Evolutionary conservation across 306 rosid species (phyloP).

Genomic region (Cicer judaicum): DNA sequence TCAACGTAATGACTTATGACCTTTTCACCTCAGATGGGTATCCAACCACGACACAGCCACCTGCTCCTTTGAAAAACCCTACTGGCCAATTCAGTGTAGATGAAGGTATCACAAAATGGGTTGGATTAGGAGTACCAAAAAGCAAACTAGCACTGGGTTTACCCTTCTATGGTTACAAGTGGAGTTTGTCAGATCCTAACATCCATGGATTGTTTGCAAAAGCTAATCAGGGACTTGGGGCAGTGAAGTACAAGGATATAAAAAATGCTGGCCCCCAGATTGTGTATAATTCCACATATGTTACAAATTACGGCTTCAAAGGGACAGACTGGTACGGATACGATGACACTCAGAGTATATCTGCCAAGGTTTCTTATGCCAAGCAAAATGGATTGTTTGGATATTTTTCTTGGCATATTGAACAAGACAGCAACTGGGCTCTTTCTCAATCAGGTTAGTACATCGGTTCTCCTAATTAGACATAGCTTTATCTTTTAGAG

Average conservation of each 20-base stretch:
- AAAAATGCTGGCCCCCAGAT: conserved; percentile 12
- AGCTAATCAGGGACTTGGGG: conserved; percentile 43
- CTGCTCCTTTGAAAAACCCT: conserved; percentile 38
- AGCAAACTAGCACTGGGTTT: conserved; percentile 39
- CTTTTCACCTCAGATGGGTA: conserved; percentile 13
- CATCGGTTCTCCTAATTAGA: not conserved
- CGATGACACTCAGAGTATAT: conserved; percentile 51
- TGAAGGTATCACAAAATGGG: conserved; percentile 37
- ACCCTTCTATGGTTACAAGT: conserved; percentile 56
- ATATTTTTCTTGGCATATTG: conserved; percentile 49
- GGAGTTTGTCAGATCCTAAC: conserved; percentile 48
- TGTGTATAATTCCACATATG: conserved; percentile 45
- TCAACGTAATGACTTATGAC: conserved; percentile 47
- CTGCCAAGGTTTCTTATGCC: conserved; percentile 52
- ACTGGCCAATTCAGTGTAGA: conserved; percentile 29
- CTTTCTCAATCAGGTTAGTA: conserved; percentile 54
- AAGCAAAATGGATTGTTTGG: conserved; percentile 44
- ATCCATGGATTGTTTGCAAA: conserved; percentile 35
- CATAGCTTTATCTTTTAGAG: not conserved
- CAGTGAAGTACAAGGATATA: conserved; percentile 45
- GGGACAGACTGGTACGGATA: conserved; percentile 56
- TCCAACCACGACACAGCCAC: conserved; percentile 26
- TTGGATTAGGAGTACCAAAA: conserved; percentile 8
- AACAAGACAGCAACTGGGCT: conserved; percentile 50
- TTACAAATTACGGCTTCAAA: conserved; percentile 46